Conservation (phyloP, 768 basidiomycete species). For the Termitomyces sp. region DNA sequence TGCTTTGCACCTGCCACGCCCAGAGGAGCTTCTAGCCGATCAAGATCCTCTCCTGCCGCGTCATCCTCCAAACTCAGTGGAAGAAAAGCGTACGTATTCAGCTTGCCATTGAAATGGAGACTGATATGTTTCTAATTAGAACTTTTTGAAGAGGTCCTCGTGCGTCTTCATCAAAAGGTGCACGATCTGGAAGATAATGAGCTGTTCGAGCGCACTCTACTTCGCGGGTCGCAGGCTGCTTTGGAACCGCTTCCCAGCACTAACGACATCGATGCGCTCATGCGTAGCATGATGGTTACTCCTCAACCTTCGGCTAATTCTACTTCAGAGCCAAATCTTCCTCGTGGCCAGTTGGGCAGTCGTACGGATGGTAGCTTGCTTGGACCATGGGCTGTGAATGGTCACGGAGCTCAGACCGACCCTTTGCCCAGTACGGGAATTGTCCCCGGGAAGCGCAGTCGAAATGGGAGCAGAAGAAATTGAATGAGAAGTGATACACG, state of each 20-base stretch:
- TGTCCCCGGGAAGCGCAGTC: conserved; percentile 17
- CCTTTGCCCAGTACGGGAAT: conserved; percentile 4
- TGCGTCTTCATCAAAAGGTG: conserved; percentile 29
- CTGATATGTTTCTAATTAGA: conserved; percentile 11
- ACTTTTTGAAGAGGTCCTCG: conserved; percentile 30
- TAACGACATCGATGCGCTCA: conserved; percentile 41
- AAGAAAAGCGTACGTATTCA: conserved; percentile 29
- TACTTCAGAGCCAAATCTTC: not conserved
- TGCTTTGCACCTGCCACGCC: conserved; percentile 27
- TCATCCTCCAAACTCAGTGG: conserved; percentile 20
- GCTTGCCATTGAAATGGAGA: not conserved
- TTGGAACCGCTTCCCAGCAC: conserved; percentile 37
- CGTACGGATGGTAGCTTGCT: conserved; percentile 17
- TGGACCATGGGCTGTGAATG: conserved; percentile 31
- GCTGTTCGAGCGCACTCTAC: conserved; percentile 39
- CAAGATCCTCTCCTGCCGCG: conserved; percentile 30
- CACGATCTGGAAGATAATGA: conserved; percentile 41
- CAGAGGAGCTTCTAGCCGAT: conserved; percentile 36
- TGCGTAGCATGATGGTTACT: conserved; percentile 47
- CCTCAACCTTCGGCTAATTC: conserved; percentile 12
- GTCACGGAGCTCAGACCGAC: conserved; percentile 8
- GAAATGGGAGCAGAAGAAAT: conserved; percentile 14
- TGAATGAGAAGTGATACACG: not conserved
- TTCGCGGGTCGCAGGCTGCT: conserved; percentile 40
- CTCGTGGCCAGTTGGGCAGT: conserved; percentile 7